These are phyloP conservation scores for Boletellus ananiceps DNA, from an alignment of 768 basidiomycete genomes.

Conservation along the genomic window DNA sequence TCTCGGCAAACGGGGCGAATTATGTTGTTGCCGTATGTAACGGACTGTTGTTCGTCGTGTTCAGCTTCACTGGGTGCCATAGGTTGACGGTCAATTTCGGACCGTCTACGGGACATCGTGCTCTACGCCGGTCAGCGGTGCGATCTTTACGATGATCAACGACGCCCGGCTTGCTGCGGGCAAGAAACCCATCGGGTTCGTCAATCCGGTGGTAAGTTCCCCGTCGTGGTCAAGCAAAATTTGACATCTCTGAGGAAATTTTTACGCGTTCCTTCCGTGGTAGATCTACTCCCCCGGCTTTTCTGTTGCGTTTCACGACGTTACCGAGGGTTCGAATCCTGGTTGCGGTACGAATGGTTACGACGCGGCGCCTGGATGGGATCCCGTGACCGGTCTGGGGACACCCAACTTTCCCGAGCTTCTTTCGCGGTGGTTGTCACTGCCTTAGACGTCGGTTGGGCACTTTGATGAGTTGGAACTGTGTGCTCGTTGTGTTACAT, in stretches of 20 bases:
- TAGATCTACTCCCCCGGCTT: conserved; percentile 21
- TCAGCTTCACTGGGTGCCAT: neutral
- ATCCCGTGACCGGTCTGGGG: conserved; percentile 46
- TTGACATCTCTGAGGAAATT: neutral
- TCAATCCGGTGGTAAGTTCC: conserved; percentile 43
- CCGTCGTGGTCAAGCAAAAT: conserved; percentile 5
- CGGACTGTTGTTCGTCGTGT: neutral
- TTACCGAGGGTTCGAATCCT: conserved; percentile 21
- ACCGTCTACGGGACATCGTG: conserved; percentile 32
- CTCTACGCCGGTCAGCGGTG: conserved; percentile 28
- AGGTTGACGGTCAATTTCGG: conserved; percentile 26
- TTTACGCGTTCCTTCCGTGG: no score
- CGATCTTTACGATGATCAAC: conserved; percentile 34
- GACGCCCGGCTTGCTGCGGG: conserved; percentile 29
- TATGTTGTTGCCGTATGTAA: conserved; percentile 19
- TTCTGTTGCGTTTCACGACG: conserved; percentile 15
- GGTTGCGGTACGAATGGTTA: conserved; percentile 33
- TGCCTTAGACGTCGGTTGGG: neutral
- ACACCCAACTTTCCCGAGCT: conserved; percentile 41
- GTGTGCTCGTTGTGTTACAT: no score
- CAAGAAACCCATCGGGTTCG: conserved; percentile 34
- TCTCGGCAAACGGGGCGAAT: conserved; percentile 35
- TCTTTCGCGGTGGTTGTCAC: conserved; percentile 1
- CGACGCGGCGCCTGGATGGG: conserved; percentile 34
- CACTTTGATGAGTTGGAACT: no score